These are phyloP conservation scores for Neospermospora avenae DNA, from an alignment of 2,329 filamentous ascomycete genomes.

Conservation along the genomic window DNA sequence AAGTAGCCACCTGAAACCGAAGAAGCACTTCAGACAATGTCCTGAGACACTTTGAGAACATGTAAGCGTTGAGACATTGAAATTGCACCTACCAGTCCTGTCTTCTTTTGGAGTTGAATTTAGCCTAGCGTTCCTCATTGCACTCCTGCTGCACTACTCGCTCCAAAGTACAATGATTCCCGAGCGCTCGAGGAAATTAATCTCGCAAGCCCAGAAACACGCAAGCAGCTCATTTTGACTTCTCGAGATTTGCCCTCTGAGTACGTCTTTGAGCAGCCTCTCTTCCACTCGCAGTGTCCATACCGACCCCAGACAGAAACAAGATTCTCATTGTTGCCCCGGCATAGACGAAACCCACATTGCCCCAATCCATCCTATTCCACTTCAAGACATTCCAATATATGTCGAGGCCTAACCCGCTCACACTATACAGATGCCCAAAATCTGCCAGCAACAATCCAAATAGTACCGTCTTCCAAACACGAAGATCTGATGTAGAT, in stretches of 20 bases:
- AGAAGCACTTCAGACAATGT: no score
- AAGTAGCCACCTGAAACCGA: no score
- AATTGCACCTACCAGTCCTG: no score
- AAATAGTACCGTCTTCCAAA: constrained; percentile 67
- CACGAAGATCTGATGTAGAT: constrained; percentile 60
- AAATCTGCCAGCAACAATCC: constrained; percentile 71
- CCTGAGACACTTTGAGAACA: no score
- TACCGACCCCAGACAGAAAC: constrained; percentile 56
- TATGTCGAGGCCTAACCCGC: constrained; percentile 54
- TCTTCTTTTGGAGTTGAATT: no score
- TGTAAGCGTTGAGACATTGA: no score
- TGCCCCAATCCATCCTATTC: constrained; percentile 68
- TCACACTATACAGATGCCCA: constrained; percentile 69
- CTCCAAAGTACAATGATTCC: background rate
- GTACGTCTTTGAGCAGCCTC: constrained; percentile 14
- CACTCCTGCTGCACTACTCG: background rate
- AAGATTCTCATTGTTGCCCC: constrained; percentile 57
- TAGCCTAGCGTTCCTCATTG: background rate
- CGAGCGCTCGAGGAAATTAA: no score
- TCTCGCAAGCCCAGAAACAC: background rate
- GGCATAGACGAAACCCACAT: constrained; percentile 67
- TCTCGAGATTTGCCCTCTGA: constrained; percentile 13
- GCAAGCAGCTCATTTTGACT: constrained; percentile 10
- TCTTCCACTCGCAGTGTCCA: constrained; percentile 34
- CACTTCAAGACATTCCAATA: constrained; percentile 56